These are phyloP conservation scores for Nemania bipapillata DNA, from an alignment of 2,329 filamentous ascomycete species.

Conservation along the genomic window DNA sequence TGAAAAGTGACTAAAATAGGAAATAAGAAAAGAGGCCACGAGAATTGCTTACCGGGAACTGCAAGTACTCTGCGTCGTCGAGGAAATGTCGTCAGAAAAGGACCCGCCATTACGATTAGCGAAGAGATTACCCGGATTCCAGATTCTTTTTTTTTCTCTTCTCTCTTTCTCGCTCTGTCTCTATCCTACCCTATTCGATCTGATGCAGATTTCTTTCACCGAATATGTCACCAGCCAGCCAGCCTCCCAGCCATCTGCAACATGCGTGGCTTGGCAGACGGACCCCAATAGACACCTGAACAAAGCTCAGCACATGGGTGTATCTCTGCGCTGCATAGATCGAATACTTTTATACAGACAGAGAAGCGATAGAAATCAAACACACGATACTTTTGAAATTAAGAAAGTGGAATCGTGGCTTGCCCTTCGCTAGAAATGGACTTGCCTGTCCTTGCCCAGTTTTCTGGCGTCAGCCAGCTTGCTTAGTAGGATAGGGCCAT, in stretches of 20 bases:
- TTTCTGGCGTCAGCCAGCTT: too few species aligned
- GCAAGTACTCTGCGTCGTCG: slow-evolving; percentile 42
- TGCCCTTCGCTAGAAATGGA: not conserved
- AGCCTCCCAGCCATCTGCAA: slow-evolving; percentile 22
- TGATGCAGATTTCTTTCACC: not conserved
- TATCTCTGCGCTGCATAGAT: not conserved
- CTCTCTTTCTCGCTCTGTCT: too few species aligned
- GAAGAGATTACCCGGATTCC: not conserved
- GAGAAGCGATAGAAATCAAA: not conserved
- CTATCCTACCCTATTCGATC: not conserved
- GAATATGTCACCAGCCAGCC: not conserved
- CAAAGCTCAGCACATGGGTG: not conserved
- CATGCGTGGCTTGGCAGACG: slow-evolving; percentile 21
- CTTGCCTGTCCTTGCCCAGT: not conserved
- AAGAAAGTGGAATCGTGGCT: not conserved
- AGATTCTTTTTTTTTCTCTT: not conserved
- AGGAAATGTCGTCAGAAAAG: slow-evolving; percentile 43
- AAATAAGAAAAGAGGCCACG: too few species aligned
- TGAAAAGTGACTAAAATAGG: not conserved
- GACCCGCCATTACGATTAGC: slow-evolving; percentile 37
- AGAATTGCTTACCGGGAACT: slow-evolving; percentile 17
- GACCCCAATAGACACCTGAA: not conserved
- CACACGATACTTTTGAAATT: not conserved
- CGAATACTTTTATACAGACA: not conserved
- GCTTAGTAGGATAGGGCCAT: slow-evolving; percentile 3